Conservation (phyloP, 1,284 basidiomycete genomes). For the Cutaneotrichosporon sp. region DNA sequence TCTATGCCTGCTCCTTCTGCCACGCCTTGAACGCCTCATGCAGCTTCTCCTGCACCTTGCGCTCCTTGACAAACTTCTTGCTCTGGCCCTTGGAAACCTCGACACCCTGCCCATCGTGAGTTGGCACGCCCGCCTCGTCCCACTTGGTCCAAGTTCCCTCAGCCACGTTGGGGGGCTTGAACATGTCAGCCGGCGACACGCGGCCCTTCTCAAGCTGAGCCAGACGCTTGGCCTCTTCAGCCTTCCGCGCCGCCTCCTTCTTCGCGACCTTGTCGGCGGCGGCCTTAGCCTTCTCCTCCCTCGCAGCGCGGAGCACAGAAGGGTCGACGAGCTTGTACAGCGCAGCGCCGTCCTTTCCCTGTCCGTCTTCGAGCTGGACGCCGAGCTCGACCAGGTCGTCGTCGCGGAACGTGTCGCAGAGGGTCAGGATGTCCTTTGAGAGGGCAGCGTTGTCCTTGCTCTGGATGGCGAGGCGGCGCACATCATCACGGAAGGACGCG, state of each 20-base stretch:
- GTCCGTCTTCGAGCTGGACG: conserved; percentile 87
- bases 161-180: conserved; percentile 74
- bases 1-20: conserved; percentile 4
- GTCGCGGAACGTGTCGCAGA: conserved; percentile 89
- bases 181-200: conserved; percentile 72
- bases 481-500: conserved; percentile 86
- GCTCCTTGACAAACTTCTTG: conserved; percentile 82
- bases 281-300: conserved; percentile 83
- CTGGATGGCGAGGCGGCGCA: conserved; percentile 75
- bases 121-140: conserved; percentile 81
- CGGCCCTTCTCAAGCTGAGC: conserved; percentile 83
- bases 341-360: conserved; percentile 88
- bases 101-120: conserved; percentile 76
- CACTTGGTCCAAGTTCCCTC: conserved; percentile 72
- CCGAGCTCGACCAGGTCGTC: conserved; percentile 86
- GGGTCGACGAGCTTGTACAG: conserved; percentile 90
- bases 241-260: conserved; percentile 71
- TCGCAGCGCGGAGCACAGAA: conserved; percentile 73
- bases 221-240: conserved; percentile 68
- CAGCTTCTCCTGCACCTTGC: conserved; percentile 70
- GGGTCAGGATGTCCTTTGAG: conserved; percentile 69
- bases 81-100: conserved; percentile 77
- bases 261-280: conserved; percentile 75
- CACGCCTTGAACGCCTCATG: conserved; percentile 64
- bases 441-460: conserved; percentile 57